Base-by-base conservation (phyloP, 306 rosid species). In the Inga leiocalycina region DNA sequence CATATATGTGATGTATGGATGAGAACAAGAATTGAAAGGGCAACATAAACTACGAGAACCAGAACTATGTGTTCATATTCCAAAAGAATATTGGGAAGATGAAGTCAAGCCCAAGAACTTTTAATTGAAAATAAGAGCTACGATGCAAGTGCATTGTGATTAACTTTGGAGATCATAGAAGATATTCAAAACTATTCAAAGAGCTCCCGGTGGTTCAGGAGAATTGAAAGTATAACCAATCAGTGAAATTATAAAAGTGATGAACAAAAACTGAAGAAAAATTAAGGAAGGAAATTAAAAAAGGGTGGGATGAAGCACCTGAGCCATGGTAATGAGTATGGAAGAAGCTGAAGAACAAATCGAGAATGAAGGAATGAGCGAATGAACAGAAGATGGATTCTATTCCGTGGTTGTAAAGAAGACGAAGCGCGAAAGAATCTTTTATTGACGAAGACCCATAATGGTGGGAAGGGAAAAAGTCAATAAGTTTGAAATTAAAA, bases 321-420 rank as follows among this genome's bases (percentile, higher is more conserved):
- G 85, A 73, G 88, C 46, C 88, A 85, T 81, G 66, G 80, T 19
- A 68, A 56, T 62, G n/a, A 15, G 20, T 56, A 10, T 27, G 68
- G 3, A 49, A 78, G 79, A 78, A 52, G 65, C 35, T 69, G 84
- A 22, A 41, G 75, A 17, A 10, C 3, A 32, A 32, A 1, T 32
- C 34, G 34, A 32, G 34, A 32, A 32, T 2, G 34, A 32, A 32
- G 34, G 34, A 32, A 2, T 32, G 41, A 37, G 16, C 6, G 19
- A 52, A 52, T 3, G 20, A 71, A 76, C 6, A 32, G 59, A 32
- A 32, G 34, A 32, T 32, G 66, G 13, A 77, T n/a, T 37, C 22
- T 39, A 24, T 24, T 24, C 27, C 0, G 27, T 24, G 27, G 27
- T 24, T 24, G 27, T 24, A 24, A 24, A 24, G 27, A 24, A 49